phyloP scores from a whole-genome alignment of 768 basidiomycete genomes.

The Naematelia encephala region DNA sequence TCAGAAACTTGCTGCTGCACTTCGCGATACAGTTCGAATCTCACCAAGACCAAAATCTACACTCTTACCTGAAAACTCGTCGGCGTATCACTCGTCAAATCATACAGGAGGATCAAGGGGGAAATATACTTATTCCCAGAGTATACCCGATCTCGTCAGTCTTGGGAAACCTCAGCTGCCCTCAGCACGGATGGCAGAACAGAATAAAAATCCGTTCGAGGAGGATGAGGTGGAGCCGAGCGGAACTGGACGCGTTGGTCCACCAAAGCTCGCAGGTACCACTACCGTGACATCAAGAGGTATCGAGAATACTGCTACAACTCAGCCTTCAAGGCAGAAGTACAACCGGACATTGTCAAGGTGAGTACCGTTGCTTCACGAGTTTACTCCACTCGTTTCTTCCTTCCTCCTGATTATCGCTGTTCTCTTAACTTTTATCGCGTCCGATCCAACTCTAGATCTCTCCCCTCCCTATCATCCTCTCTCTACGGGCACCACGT shows the following conservation, averaged over 20 bases:
- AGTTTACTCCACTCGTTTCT: background rate
- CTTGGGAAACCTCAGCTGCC: slow-evolving; percentile 12
- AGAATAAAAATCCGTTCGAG: slow-evolving; percentile 25
- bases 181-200: slow-evolving; percentile 1
- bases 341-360: slow-evolving; percentile 16
- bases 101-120: background rate
- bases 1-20: slow-evolving; percentile 13
- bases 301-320: slow-evolving; percentile 7
- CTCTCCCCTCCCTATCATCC: slow-evolving; percentile 8
- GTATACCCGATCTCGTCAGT: slow-evolving; percentile 14
- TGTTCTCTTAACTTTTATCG: background rate
- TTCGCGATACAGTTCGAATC: slow-evolving; percentile 24
- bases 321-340: slow-evolving; percentile 21
- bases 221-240: slow-evolving; percentile 23
- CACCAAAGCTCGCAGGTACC: background rate
- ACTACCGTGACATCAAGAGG: background rate
- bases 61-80: background rate
- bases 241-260: slow-evolving; percentile 6
- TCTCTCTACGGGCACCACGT: no score
- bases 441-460: no score
- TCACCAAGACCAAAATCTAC: background rate
- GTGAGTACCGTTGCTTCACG: slow-evolving; percentile 16
- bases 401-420: background rate
- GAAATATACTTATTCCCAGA: slow-evolving; percentile 8
- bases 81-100: background rate